phyloP scores from a whole-genome alignment of 163 green algal genomes.

The Scenedesmus sp. region DNA sequence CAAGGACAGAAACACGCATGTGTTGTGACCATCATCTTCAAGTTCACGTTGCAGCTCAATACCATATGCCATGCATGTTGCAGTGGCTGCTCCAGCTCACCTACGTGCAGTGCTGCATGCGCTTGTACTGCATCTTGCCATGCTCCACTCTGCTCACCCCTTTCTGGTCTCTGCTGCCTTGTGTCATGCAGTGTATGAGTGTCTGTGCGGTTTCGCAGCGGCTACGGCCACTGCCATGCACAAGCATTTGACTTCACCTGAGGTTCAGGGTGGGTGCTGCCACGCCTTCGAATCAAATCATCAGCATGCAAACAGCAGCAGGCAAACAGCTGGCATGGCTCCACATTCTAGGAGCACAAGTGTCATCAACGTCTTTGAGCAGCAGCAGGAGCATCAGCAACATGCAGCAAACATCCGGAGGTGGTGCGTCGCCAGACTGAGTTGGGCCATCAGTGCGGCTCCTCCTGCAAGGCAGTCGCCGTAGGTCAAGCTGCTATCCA shows the following conservation, averaged over 20 bases:
- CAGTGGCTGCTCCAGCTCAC: not conserved
- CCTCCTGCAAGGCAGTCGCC: no score
- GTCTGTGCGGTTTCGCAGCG: constrained; percentile 27
- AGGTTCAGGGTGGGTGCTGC: not conserved
- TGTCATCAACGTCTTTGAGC: not conserved
- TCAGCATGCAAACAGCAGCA: not conserved
- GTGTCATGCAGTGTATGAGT: constrained; percentile 38
- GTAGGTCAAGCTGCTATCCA: no score
- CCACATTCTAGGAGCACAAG: not conserved
- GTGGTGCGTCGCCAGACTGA: not conserved
- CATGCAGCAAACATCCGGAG: not conserved
- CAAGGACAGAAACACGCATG: not conserved
- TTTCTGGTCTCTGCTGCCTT: not conserved
- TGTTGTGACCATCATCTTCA: not conserved
- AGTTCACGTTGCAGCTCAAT: not conserved
- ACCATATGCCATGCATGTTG: not conserved
- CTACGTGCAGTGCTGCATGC: not conserved
- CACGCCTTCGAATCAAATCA: no score
- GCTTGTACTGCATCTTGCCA: not conserved
- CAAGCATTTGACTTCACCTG: constrained; percentile 30
- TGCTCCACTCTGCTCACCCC: not conserved
- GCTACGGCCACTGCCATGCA: constrained; percentile 44
- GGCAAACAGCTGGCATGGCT: not conserved
- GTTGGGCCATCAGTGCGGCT: no score
- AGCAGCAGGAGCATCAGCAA: not conserved